Percentiles rank a stretch among this genome's conserved stretches.
These are phyloP conservation scores for Botrytis deweyae DNA, from an alignment of 2,329 filamentous ascomycete genomes.

Conservation along the genomic window DNA sequence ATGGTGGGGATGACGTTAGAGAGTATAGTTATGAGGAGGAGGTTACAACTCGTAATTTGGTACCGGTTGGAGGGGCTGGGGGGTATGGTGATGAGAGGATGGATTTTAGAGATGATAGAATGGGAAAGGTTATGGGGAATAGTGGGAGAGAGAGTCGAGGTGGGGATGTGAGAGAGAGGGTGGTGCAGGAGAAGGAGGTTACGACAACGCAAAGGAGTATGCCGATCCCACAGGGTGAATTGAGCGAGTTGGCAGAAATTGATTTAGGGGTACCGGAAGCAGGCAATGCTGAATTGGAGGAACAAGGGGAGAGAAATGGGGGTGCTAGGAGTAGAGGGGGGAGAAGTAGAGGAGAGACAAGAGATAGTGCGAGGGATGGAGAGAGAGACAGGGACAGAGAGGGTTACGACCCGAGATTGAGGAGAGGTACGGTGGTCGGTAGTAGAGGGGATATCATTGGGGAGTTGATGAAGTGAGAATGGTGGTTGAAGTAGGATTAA, in stretches of 20 bases:
- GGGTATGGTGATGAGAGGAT: conserved; percentile 21
- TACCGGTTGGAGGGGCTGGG: conserved; percentile 24
- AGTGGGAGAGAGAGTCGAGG: not conserved
- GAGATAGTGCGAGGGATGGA: not conserved
- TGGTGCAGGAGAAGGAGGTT: not conserved
- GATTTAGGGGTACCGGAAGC: conserved; percentile 22
- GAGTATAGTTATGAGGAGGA: conserved; percentile 25
- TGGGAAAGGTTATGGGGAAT: not conserved
- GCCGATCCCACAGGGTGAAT: conserved; percentile 25
- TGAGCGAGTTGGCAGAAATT: conserved; percentile 32
- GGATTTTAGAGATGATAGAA: conserved; percentile 5
- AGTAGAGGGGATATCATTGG: not conserved
- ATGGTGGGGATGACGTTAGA: conserved; percentile 24
- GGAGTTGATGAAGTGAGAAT: not conserved
- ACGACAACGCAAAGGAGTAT: conserved; percentile 22
- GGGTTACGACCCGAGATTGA: conserved; percentile 16
- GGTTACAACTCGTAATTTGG: conserved; percentile 24
- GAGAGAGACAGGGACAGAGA: conserved; percentile 6
- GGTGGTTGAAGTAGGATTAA: not conserved
- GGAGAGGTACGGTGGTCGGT: conserved; percentile 7
- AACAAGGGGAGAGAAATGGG: not conserved
- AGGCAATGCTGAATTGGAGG: conserved; percentile 23
- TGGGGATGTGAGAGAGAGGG: not conserved
- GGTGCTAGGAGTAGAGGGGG: not conserved
- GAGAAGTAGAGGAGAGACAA: not conserved